phyloP scores from a whole-genome alignment of 768 basidiomycete species.

The Amanita thiersii region DNA sequence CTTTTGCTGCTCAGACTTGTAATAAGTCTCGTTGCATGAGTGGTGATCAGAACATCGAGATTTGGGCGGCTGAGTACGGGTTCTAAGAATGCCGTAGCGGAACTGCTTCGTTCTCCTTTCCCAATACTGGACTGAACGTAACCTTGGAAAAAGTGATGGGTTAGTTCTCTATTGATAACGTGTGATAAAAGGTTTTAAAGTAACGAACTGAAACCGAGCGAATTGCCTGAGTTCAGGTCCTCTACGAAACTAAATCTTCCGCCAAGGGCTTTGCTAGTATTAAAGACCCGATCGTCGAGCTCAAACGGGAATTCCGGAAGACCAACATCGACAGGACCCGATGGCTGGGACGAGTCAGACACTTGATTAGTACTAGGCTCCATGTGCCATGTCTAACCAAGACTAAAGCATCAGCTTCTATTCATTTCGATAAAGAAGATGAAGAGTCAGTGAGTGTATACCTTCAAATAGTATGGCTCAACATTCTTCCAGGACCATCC shows the following conservation, averaged over 20 bases:
- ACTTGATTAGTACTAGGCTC: no score
- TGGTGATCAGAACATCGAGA: slow-evolving; percentile 22
- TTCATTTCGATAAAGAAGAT: background rate
- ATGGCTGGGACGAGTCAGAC: no score
- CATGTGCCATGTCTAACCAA: no score
- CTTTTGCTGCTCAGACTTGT: slow-evolving; percentile 13
- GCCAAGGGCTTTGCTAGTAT: slow-evolving; percentile 17
- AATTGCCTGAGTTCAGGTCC: slow-evolving; percentile 26
- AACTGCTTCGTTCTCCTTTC: slow-evolving; percentile 19
- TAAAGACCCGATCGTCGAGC: slow-evolving; percentile 19
- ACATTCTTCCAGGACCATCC: slow-evolving; percentile 30
- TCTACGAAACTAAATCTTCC: slow-evolving; percentile 27
- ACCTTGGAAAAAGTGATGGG: slow-evolving; percentile 13
- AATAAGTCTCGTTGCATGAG: slow-evolving; percentile 19
- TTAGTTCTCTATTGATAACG: no score
- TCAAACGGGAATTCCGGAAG: slow-evolving; percentile 17
- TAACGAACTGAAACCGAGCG: slow-evolving; percentile 15
- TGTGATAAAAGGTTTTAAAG: no score
- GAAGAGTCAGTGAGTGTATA: background rate
- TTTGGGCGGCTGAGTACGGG: slow-evolving; percentile 19
- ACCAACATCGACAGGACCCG: slow-evolving; percentile 17
- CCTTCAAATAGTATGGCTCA: slow-evolving; percentile 18
- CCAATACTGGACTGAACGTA: slow-evolving; percentile 21
- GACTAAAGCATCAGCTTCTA: no score
- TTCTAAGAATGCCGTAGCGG: slow-evolving; percentile 23